phyloP scores from a whole-genome alignment of 495 filamentous ascomycete species.

The Trichoderma orchidacearum region DNA sequence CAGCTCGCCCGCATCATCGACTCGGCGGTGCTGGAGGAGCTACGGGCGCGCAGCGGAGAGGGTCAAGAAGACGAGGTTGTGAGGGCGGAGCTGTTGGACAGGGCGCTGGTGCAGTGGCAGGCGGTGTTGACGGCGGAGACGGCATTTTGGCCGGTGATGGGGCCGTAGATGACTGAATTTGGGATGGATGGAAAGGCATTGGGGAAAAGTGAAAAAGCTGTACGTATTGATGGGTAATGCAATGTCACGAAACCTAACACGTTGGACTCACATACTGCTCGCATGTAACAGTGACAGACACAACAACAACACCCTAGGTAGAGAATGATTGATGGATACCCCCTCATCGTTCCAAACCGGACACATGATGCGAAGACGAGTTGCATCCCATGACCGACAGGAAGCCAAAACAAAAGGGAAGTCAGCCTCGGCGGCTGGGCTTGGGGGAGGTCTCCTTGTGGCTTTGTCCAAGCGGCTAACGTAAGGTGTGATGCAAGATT shows the following conservation, averaged over 20 bases:
- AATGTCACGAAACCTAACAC: too few species aligned
- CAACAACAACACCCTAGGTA: too few species aligned
- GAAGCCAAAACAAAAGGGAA: not conserved
- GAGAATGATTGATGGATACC: too few species aligned
- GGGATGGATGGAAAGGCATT: not conserved
- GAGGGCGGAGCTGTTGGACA: conserved; percentile 11
- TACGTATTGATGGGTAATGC: too few species aligned
- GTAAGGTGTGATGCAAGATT: too few species aligned
- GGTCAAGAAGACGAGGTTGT: not conserved
- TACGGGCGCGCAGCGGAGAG: conserved; percentile 6
- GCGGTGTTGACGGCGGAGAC: conserved; percentile 19
- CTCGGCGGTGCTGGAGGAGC: conserved; percentile 8
- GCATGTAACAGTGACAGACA: not conserved
- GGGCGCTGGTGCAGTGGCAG: conserved; percentile 18
- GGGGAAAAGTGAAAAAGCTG: not conserved
- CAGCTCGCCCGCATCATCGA: conserved; percentile 17
- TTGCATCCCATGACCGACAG: not conserved
- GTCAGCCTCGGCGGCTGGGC: not conserved
- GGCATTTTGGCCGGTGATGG: conserved; percentile 19
- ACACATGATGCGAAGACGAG: too few species aligned
- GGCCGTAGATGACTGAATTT: not conserved
- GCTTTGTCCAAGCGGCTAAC: too few species aligned
- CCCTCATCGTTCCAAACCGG: too few species aligned
- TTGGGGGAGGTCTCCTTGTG: not conserved
- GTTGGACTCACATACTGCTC: too few species aligned